Conservation (phyloP, 2,329 filamentous ascomycete species). For the Fusarium sp. region DNA sequence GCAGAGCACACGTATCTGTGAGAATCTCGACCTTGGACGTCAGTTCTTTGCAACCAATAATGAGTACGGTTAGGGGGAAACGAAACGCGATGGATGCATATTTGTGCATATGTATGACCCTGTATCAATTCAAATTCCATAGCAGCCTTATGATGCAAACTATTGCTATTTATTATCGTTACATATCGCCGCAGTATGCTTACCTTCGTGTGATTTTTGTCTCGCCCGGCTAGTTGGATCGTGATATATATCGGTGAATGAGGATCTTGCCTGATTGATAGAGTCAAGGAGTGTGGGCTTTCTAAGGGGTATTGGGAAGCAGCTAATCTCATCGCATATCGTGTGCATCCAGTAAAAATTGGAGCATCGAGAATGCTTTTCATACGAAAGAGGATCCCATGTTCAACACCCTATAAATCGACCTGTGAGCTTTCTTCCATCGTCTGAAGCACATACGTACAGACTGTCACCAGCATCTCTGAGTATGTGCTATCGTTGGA, state of each 20-base stretch:
- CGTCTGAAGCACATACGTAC: neutral
- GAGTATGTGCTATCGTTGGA: neutral
- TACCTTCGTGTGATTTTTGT: neutral
- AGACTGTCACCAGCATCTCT: neutral
- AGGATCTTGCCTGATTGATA: neutral
- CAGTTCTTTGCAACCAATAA: constrained; percentile 24
- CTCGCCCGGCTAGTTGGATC: too few species aligned
- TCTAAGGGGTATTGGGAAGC: neutral
- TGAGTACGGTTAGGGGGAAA: constrained; percentile 7
- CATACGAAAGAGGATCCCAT: neutral
- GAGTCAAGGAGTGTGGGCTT: neutral
- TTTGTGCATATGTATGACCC: constrained; percentile 20
- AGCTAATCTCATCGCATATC: neutral
- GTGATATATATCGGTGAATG: neutral
- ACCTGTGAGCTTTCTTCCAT: neutral
- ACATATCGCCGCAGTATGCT: neutral
- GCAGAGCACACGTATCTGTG: constrained; percentile 12
- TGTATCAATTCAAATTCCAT: constrained; percentile 17
- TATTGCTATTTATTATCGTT: constrained; percentile 1
- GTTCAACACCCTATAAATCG: neutral
- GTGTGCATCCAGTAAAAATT: neutral
- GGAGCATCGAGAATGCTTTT: neutral
- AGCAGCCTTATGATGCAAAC: constrained; percentile 20
- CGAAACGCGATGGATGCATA: constrained; percentile 19
- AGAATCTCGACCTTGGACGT: constrained; percentile 9